Evolutionary conservation across 2,329 filamentous ascomycete genomes (phyloP).

Genomic region (Fusarium brachygibbosum): DNA sequence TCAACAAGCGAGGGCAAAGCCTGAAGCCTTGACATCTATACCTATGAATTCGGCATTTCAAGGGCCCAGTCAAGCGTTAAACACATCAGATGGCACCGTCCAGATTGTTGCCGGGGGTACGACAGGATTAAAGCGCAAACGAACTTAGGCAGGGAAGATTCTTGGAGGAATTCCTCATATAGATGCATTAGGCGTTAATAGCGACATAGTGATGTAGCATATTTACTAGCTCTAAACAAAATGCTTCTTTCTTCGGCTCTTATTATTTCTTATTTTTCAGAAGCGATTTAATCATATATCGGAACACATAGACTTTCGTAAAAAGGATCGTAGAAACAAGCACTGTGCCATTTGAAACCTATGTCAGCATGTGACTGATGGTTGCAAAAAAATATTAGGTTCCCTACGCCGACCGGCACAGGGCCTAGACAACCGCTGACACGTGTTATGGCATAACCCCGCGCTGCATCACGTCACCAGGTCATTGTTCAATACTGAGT

Average conservation of each 20-base stretch:
- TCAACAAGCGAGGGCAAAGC: slow-evolving; percentile 3
- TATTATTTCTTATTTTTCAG: not conserved
- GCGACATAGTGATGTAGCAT: not conserved
- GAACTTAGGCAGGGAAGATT: not conserved
- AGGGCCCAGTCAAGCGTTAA: not conserved
- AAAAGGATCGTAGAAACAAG: not conserved
- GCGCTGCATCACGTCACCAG: not conserved
- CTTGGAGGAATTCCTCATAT: not conserved
- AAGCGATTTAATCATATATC: not conserved
- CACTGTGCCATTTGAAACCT: not conserved
- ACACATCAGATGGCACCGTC: not conserved
- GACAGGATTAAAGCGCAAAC: slow-evolving; percentile 23
- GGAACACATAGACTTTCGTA: not conserved
- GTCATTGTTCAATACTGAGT: not conserved
- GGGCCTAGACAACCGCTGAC: not conserved
- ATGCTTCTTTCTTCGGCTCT: not conserved
- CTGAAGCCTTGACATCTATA: slow-evolving; percentile 5
- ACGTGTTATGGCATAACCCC: not conserved
- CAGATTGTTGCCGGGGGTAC: not conserved
- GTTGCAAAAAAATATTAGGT: not conserved
- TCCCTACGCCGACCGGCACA: not conserved
- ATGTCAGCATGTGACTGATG: not conserved
- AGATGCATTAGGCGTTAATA: not conserved
- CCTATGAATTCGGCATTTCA: not conserved
- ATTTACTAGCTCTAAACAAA: not conserved